Evolutionary conservation across 108 stramenopile genomes (phyloP), one percentile per base, ranked within the genome.

Genomic region (Nannochloropsis salina): DNA sequence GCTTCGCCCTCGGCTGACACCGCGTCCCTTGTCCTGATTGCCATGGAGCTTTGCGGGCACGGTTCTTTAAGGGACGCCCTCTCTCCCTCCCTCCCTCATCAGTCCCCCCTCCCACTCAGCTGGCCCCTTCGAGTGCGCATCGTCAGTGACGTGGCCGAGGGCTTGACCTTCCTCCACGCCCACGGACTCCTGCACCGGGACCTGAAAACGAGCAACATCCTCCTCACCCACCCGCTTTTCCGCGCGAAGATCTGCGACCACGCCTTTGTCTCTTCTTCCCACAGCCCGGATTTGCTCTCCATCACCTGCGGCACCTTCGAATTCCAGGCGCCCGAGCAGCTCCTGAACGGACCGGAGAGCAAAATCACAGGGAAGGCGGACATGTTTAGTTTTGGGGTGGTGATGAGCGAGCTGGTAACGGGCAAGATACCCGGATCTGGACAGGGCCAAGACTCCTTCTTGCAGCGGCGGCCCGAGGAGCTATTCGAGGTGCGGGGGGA

Each of bases 181-280:
- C 89, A 90, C 82, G 87, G 87, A 45, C 84, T 90, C 42, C 82
- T 90, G n/a, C 90, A 90, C 88, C 87, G 89, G 8, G 90, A 90
- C 44, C 82, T 90, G 43, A 90, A 90, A 85, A 90, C 90, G 9
- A 84, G 89, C 42, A 90, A 90, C 47, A 87, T 90, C 83, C 79
- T 90, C 42, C 84, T 90, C 61, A n/a, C 61, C 61, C n/a, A 15
- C 61, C n/a, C 61, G 20, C n/a, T n/a, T n/a, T n/a, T n/a, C 61
- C 61, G 61, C 61, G 61, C 61, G 20, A 15, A 74, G n/a, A 74
- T 74, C 15, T 74, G 61, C 61, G 61, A 74, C 61, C 61, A 74
- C 61, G 61, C 61, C 4, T 74, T 74, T n/a, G 61, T 74, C 20
- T 74, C 61, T n/a, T 74, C 61, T 2, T 74, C 61, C 61, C 61